phyloP scores from a whole-genome alignment of 1,284 basidiomycete species.

The Sanghuangporus baumii region DNA sequence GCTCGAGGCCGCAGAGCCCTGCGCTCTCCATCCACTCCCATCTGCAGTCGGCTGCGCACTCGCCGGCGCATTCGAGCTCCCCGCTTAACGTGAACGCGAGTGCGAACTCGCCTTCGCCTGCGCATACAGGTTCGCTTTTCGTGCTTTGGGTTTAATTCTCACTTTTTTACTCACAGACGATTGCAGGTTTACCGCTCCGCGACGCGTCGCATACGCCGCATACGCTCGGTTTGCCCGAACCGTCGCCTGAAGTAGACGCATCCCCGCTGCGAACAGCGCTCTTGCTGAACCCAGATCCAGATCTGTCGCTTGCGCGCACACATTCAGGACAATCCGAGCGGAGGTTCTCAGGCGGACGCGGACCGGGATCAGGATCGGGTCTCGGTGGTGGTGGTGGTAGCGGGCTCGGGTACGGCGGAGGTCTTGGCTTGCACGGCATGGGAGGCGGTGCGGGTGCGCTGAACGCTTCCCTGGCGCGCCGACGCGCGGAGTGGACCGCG shows the following conservation, averaged over 20 bases:
- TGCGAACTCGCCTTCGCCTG: background rate
- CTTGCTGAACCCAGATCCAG: background rate
- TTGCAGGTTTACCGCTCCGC: background rate
- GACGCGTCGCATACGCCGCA: background rate
- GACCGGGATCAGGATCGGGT: background rate
- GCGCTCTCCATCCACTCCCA: background rate
- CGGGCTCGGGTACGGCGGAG: background rate
- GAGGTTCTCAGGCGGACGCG: background rate
- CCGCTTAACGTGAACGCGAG: too few relatives aligned
- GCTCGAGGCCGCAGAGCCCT: background rate
- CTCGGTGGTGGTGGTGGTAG: background rate
- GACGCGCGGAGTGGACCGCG: conserved; percentile 9
- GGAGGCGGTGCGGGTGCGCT: background rate
- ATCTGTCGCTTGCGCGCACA: background rate
- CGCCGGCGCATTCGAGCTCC: background rate
- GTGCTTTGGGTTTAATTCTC: too few relatives aligned
- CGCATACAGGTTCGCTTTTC: too few relatives aligned
- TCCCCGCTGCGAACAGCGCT: conserved; percentile 1
- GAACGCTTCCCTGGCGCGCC: background rate
- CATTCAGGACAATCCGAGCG: background rate
- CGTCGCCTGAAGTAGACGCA: background rate
- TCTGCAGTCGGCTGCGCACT: background rate
- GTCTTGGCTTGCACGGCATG: background rate
- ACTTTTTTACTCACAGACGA: too few relatives aligned
- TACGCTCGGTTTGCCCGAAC: background rate